Conservation (phyloP, 306 rosid species). For the Trifolium pratense region DNA sequence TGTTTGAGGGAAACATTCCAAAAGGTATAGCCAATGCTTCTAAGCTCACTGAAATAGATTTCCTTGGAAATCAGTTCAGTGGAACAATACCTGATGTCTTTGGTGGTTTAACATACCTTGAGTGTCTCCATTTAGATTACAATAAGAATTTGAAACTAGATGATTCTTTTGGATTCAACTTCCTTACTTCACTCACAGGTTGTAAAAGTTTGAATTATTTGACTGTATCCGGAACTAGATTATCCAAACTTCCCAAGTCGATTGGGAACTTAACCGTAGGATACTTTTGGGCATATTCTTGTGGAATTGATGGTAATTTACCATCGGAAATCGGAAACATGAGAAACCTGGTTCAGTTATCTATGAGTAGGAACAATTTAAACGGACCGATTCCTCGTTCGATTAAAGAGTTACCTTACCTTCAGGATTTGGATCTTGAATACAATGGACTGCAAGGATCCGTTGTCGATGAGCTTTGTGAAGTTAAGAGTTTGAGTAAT, state of each 20-base stretch:
- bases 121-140: not conserved
- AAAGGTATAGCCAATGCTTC: constrained; percentile 36
- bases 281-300: not conserved
- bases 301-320: constrained; percentile 1
- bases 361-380: constrained; percentile 21
- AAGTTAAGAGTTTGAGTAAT: constrained; percentile 8
- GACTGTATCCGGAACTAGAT: not conserved
- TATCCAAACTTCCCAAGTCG: constrained; percentile 30
- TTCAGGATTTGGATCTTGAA: constrained; percentile 34
- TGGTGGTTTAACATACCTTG: constrained; percentile 10
- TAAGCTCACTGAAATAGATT: not conserved
- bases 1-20: constrained; percentile 33
- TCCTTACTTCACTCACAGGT: constrained; percentile 27
- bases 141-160: constrained; percentile 3
- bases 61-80: not conserved
- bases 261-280: constrained; percentile 37
- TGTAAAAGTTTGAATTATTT: constrained; percentile 1
- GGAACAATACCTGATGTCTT: constrained; percentile 22
- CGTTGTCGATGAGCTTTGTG: constrained; percentile 42
- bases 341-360: constrained; percentile 11
- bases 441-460: constrained; percentile 38
- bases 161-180: constrained; percentile 20
- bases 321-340: constrained; percentile 43
- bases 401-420: constrained; percentile 18
- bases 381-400: constrained; percentile 41